Base-by-base conservation (phyloP, 148 eudicot genomes). In the Talinum fruticosum region DNA sequence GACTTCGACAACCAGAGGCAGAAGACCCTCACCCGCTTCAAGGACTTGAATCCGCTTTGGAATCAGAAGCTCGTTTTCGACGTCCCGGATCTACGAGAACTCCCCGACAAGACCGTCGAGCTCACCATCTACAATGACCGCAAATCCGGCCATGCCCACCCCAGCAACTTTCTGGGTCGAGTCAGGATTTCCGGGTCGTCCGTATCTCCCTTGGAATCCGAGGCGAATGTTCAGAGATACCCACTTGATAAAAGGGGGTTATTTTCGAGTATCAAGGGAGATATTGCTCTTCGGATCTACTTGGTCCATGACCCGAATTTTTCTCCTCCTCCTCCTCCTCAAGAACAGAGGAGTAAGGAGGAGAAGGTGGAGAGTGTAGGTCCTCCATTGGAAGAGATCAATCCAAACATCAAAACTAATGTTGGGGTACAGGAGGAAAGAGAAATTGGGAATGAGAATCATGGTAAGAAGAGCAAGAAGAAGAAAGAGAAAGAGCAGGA, bases 21-120 rank as follows among this genome's bases (percentile, higher is more conserved):
- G 0, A 83, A 72, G 30, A 93, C 99, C 0, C 87, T 83, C 8
- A 89, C 95, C 57, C 89, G 85, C 72, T 66, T 69, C 61, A 88
- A 79, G 76, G 97, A 96, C 83, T 91, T 96, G 77, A 87, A 89
- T 85, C 99, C 99, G 10, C 69, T 47, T 1, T 96, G 97, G 97
- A 87, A 91, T 65, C 84, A 93, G 69, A 83, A 66, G 51, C 87
- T 96, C 1, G 87, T 87, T 0, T 96, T 96, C 84, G 54, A 75
- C 51, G 75, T 90, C 70, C 59, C 82, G 32, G 72, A 84, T 71
- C 88, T 87, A 0, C 21, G 19, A 0, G 66, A 85, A 3, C 74
- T 92, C 6, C 59, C 76, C 0, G 30, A 83, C 57, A 75, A 75
- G 23, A 87, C 90, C 32, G 36, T 96, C 6, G 88, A 88, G 35